Evolutionary conservation across 169 alveolate genomes (phyloP).

Genomic region (Eimeria praecox): DNA sequence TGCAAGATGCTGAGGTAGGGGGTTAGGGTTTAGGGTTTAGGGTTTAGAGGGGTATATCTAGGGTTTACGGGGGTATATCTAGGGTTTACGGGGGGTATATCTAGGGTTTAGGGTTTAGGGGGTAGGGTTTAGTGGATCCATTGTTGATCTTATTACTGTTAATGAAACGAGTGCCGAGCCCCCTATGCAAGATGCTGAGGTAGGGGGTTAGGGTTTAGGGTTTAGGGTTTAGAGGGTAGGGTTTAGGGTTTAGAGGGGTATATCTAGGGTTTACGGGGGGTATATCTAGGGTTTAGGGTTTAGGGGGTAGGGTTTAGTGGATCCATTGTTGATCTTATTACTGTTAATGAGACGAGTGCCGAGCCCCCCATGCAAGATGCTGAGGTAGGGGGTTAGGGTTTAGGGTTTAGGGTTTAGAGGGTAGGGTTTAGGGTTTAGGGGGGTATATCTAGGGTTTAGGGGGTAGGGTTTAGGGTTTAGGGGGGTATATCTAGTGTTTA

Average conservation of each 20-base stretch:
- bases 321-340: slow-evolving; percentile 93
- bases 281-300: neutral
- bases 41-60: neutral
- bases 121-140: slow-evolving; percentile 93
- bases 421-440: neutral
- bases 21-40: neutral
- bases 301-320: slow-evolving; percentile 86
- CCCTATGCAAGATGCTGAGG: slow-evolving; percentile 92
- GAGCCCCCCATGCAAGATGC: slow-evolving; percentile 96
- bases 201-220: neutral
- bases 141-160: slow-evolving; percentile 93
- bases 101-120: neutral
- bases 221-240: neutral
- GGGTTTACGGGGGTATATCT: neutral
- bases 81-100: neutral
- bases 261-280: neutral
- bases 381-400: slow-evolving; percentile 39
- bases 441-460: neutral
- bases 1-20: slow-evolving; percentile 89
- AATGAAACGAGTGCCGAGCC: slow-evolving; percentile 95
- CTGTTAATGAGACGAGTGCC: slow-evolving; percentile 94
- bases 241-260: neutral
- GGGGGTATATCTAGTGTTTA: neutral
- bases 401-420: slow-evolving; percentile 3
- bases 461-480: neutral